phyloP scores from a whole-genome alignment of 2,329 filamentous ascomycete genomes.

The Colletotrichum navitas region DNA sequence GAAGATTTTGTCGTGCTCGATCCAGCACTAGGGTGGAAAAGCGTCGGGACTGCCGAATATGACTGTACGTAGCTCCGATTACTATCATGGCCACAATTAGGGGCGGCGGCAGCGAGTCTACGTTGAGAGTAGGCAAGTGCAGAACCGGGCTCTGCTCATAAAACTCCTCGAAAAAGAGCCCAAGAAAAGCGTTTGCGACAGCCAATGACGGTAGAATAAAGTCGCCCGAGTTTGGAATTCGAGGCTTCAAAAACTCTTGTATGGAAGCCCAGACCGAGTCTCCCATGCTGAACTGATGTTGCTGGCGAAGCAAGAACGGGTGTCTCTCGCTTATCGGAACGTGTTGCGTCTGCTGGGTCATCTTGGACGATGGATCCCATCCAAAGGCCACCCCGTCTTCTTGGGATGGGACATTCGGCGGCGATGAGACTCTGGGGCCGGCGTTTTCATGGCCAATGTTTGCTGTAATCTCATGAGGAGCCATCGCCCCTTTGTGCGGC shows the following conservation, averaged over 20 bases:
- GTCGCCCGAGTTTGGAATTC: background rate
- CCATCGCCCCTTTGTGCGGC: background rate
- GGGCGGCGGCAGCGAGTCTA: background rate
- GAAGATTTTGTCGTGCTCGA: constrained; percentile 12
- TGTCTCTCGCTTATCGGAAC: background rate
- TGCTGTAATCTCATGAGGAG: background rate
- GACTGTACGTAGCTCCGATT: constrained; percentile 26
- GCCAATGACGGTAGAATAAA: constrained; percentile 13
- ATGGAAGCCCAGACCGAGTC: constrained; percentile 7
- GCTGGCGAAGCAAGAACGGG: background rate
- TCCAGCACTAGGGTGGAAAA: constrained; percentile 21
- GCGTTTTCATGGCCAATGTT: background rate
- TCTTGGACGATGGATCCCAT: constrained; percentile 18
- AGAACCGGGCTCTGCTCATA: constrained; percentile 27
- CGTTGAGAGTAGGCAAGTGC: constrained; percentile 15
- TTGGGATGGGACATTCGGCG: constrained; percentile 16
- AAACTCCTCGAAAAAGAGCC: constrained; percentile 12
- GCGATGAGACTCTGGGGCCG: constrained; percentile 3
- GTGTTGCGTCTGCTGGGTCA: background rate
- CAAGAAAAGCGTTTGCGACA: constrained; percentile 21
- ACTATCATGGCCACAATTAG: constrained; percentile 22
- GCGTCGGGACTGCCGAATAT: constrained; percentile 4
- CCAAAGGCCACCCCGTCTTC: constrained; percentile 24
- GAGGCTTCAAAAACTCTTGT: background rate
- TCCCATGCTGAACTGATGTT: constrained; percentile 10